Evolutionary conservation across 2,329 filamentous ascomycete genomes (phyloP).

Genomic region (Ophiostoma australiae): DNA sequence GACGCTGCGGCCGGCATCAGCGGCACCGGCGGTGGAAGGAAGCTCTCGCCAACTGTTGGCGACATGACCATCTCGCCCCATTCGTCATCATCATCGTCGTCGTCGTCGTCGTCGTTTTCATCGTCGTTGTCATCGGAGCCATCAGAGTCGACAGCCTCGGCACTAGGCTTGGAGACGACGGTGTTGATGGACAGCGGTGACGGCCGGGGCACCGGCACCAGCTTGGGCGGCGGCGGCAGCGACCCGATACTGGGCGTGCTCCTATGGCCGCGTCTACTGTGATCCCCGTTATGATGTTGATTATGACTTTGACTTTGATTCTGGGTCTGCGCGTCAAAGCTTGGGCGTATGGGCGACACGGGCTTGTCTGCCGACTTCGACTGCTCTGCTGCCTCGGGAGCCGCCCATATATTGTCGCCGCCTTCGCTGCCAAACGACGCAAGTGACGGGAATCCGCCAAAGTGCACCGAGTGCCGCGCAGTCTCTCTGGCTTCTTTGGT

Average conservation of each 20-base stretch:
- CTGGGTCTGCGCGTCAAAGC: background rate
- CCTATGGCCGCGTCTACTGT: background rate
- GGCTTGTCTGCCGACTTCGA: background rate
- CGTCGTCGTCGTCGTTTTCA: background rate
- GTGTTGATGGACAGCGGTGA: background rate
- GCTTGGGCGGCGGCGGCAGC: constrained; percentile 13
- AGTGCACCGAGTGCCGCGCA: constrained; percentile 9
- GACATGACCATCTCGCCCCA: constrained; percentile 58
- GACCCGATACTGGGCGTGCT: background rate
- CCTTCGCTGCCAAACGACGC: background rate
- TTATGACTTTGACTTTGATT: background rate
- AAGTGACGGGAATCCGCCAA: background rate
- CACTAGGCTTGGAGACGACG: background rate
- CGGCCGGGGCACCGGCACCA: background rate
- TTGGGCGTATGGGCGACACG: background rate
- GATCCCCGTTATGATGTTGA: background rate
- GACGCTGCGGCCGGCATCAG: background rate
- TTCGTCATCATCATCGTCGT: constrained; percentile 49
- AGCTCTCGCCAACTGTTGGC: constrained; percentile 28
- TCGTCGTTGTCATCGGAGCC: background rate
- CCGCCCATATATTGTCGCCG: constrained; percentile 4
- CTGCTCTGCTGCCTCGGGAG: background rate
- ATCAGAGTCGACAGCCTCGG: background rate
- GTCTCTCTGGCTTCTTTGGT: constrained; percentile 12
- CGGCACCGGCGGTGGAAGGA: background rate